Conservation (phyloP, 2,329 filamentous ascomycete species). For the Escovopsis sp. region DNA sequence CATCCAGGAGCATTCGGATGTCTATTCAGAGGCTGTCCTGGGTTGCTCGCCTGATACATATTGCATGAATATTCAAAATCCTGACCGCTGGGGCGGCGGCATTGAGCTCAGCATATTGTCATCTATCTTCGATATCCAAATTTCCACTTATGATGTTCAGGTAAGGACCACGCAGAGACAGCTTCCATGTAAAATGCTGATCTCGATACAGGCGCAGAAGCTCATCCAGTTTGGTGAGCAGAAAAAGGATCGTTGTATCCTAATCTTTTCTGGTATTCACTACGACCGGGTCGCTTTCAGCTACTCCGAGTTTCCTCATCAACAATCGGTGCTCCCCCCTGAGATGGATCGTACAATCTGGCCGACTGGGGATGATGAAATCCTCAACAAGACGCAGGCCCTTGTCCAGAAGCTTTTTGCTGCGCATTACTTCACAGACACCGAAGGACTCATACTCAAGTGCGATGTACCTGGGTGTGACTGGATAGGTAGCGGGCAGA, state of each 20-base stretch:
- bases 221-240: slow-evolving; percentile 60
- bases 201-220: slow-evolving; percentile 15
- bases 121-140: slow-evolving; percentile 72
- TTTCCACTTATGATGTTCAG: slow-evolving; percentile 70
- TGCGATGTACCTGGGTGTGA: slow-evolving; percentile 55
- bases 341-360: slow-evolving; percentile 59
- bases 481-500: slow-evolving; percentile 53
- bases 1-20: slow-evolving; percentile 57
- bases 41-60: slow-evolving; percentile 62
- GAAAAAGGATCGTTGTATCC: slow-evolving; percentile 51
- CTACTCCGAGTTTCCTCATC: slow-evolving; percentile 41
- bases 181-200: background rate
- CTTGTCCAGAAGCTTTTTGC: slow-evolving; percentile 51
- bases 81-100: slow-evolving; percentile 77
- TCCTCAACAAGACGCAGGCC: slow-evolving; percentile 53
- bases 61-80: slow-evolving; percentile 64
- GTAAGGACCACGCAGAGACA: slow-evolving; percentile 11
- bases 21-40: slow-evolving; percentile 64
- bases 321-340: slow-evolving; percentile 43
- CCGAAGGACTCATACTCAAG: slow-evolving; percentile 59
- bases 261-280: slow-evolving; percentile 86
- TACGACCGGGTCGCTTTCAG: slow-evolving; percentile 81
- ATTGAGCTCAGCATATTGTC: slow-evolving; percentile 82
- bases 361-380: slow-evolving; percentile 41
- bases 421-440: slow-evolving; percentile 80